Percentiles rank a stretch among this genome's conserved stretches.
These are phyloP conservation scores for Tephrocybe sp. DNA, from an alignment of 768 basidiomycete species.

Conservation along the genomic window DNA sequence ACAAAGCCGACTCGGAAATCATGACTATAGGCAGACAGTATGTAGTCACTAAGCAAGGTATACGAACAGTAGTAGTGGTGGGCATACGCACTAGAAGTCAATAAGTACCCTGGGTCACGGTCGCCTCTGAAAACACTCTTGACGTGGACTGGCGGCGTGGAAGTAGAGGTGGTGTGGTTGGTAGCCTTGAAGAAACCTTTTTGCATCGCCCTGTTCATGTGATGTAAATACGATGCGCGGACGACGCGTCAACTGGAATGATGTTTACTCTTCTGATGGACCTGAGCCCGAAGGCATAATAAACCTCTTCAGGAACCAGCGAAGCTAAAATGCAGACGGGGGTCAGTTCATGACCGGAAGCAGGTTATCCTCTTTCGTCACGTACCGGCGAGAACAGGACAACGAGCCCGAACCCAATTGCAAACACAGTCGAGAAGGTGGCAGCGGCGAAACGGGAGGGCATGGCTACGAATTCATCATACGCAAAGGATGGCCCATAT, in stretches of 20 bases:
- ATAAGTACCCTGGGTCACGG: conserved; percentile 77
- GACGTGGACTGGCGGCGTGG: conserved; percentile 46
- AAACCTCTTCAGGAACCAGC: conserved; percentile 54
- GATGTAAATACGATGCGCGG: background rate
- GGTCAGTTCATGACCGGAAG: background rate
- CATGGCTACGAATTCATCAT: conserved; percentile 66
- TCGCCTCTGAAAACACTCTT: conserved; percentile 62
- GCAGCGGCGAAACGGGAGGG: conserved; percentile 39
- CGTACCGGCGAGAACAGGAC: conserved; percentile 38
- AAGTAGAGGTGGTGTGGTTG: conserved; percentile 68
- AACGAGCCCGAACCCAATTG: conserved; percentile 33
- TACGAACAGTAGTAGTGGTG: background rate
- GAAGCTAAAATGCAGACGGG: conserved; percentile 36
- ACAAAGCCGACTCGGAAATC: conserved; percentile 78
- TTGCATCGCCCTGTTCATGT: conserved; percentile 45
- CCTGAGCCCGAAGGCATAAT: conserved; percentile 61
- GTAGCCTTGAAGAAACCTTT: conserved; percentile 61
- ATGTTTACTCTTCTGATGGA: conserved; percentile 61
- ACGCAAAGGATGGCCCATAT: conserved; percentile 76
- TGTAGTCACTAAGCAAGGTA: background rate
- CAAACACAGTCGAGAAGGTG: conserved; percentile 34
- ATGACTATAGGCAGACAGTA: conserved; percentile 40
- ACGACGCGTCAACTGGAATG: background rate
- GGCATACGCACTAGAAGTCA: conserved; percentile 48
- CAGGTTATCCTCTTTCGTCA: conserved; percentile 8